phyloP scores from a whole-genome alignment of 129 eudicot species.

The Tanacetum coccineum region DNA sequence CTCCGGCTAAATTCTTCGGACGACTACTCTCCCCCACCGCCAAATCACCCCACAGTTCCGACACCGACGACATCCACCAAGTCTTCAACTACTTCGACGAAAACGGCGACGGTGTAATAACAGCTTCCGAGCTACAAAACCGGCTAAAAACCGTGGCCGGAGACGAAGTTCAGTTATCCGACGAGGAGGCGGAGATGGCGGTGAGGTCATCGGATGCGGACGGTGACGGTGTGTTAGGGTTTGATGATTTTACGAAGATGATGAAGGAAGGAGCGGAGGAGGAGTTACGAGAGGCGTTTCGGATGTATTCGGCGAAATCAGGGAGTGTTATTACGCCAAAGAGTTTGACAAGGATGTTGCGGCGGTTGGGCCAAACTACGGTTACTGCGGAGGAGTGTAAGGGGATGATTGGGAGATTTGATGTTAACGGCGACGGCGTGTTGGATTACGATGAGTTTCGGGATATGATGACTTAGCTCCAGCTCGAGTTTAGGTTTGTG shows the following conservation, averaged over 20 bases:
- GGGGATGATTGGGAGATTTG: constrained; percentile 42
- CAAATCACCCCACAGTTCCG: not conserved
- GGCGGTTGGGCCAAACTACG: constrained; percentile 36
- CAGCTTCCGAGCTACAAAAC: constrained; percentile 33
- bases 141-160: constrained; percentile 26
- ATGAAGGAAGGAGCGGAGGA: constrained; percentile 38
- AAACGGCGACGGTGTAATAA: constrained; percentile 47
- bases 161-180: constrained; percentile 23
- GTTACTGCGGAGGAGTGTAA: constrained; percentile 31
- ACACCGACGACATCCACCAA: constrained; percentile 17
- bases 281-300: constrained; percentile 45
- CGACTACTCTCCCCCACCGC: constrained; percentile 7
- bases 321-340: constrained; percentile 37
- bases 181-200: constrained; percentile 43
- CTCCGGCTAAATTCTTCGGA: constrained; percentile 17
- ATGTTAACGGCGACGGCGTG: constrained; percentile 49
- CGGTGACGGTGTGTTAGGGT: constrained; percentile 42
- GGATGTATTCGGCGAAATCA: constrained; percentile 33
- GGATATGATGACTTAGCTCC: constrained; percentile 33
- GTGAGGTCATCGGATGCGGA: constrained; percentile 35
- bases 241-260: constrained; percentile 43
- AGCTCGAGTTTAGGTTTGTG: not conserved
- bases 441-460: constrained; percentile 42
- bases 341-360: constrained; percentile 43
- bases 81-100: constrained; percentile 51